phyloP scores from a whole-genome alignment of 2,329 filamentous ascomycete species.

The Alternaria burnsii region DNA sequence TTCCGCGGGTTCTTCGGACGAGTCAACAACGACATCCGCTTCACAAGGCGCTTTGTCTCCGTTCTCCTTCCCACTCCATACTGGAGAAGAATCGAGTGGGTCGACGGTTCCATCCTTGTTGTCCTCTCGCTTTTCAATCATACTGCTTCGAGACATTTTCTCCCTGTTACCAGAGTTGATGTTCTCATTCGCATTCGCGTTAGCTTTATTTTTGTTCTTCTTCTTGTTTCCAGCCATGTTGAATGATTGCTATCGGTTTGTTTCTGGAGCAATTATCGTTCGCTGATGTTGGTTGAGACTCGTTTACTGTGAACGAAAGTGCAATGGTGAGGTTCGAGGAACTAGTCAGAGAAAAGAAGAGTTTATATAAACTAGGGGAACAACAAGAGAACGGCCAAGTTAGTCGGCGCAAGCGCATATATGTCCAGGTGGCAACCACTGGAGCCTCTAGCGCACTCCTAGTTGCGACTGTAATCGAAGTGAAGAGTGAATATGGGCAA shows the following conservation, averaged over 20 bases:
- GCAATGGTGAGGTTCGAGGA: not conserved
- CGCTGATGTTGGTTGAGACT: not conserved
- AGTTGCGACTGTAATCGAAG: not conserved
- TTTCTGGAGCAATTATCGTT: not conserved
- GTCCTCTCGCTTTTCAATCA: not conserved
- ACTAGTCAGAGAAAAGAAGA: not conserved
- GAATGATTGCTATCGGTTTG: not conserved
- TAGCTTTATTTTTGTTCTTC: not conserved
- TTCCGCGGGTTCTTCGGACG: not conserved
- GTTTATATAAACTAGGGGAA: not conserved
- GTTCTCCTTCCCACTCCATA: not conserved
- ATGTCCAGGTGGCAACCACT: not conserved
- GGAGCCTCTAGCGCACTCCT: not conserved
- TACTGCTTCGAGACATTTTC: not conserved
- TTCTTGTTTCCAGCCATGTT: constrained; percentile 1
- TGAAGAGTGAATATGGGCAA: not conserved
- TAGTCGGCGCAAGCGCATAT: not conserved
- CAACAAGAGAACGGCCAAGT: not conserved
- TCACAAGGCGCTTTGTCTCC: not conserved
- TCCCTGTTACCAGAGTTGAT: not conserved
- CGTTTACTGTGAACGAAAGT: not conserved
- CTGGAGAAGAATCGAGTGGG: not conserved
- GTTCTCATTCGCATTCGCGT: not conserved
- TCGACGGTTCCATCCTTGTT: not conserved
- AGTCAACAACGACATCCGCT: not conserved